These are phyloP conservation scores for Haberlea rhodopensis DNA, from an alignment of 257 asterid species.

Conservation along the genomic window DNA sequence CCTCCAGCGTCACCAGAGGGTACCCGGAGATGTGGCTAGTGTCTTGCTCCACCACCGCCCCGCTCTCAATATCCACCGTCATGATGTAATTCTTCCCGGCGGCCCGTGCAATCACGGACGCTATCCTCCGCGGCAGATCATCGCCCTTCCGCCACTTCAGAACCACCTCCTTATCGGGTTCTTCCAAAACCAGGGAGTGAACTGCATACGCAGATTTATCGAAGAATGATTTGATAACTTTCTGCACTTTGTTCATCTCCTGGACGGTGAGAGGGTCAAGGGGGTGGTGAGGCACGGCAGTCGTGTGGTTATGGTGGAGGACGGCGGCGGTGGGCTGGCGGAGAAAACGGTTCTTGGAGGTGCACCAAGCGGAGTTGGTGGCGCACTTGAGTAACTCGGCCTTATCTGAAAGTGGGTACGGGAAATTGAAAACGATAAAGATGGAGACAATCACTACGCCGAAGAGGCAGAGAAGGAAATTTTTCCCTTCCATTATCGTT, in stretches of 20 bases:
- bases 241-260: constrained; percentile 49
- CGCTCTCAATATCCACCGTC: constrained; percentile 55
- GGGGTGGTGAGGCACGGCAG: constrained; percentile 53
- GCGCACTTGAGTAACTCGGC: constrained; percentile 31
- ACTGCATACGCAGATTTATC: constrained; percentile 37
- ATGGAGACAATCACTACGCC: constrained; percentile 22
- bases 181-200: constrained; percentile 60
- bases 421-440: constrained; percentile 31
- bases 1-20: constrained; percentile 51
- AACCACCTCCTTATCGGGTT: constrained; percentile 60
- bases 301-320: constrained; percentile 29
- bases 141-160: constrained; percentile 50
- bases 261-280: constrained; percentile 63
- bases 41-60: constrained; percentile 46
- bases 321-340: constrained; percentile 32
- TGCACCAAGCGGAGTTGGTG: constrained; percentile 48
- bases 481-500: constrained; percentile 39
- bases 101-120: constrained; percentile 52
- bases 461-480: constrained; percentile 33
- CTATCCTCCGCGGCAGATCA: constrained; percentile 48
- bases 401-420: constrained; percentile 16
- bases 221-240: constrained; percentile 39
- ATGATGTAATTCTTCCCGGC: constrained; percentile 50
- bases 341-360: constrained; percentile 48
- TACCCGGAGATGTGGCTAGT: constrained; percentile 48